Base-by-base conservation (phyloP, 202 grass and related monocot species). In the Setaria italica region DNA sequence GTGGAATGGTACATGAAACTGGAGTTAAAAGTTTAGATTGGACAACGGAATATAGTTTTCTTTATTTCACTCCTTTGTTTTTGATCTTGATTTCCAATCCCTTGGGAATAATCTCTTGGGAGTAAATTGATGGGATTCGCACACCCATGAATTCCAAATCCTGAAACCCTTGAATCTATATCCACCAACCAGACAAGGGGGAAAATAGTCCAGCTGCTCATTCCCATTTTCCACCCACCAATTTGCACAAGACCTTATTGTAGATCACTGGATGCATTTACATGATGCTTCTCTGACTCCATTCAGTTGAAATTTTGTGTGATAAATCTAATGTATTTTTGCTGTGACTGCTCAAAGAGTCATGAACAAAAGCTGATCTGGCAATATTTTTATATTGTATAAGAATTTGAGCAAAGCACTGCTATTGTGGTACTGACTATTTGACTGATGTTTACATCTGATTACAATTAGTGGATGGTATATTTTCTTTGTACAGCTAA, bases 201-300 rank as follows among this genome's bases (percentile, higher is more conserved):
- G 12, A 13, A 11, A 49, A 19, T 56, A 59, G 11, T 29, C 11
- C 15, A 73, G 37, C 4, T 59, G 7, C 4, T 49, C 9, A 17
- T 86, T 88, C 41, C 3, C 49, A 80, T 84, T 80, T 17, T 16
- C 16, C 2, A 11, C 29, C 49, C 15, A 59, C 67, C 4, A 63
- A 77, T 62, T 77, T 50, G 21, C 64, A 62, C 12, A 47, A 71
- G 39, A 66, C 46, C 75, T 69, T 16, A 34, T 8, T 74, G 25
- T 56, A 84, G 8, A 66, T 39, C 62, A 85, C 59, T 81, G 1
- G 32, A 53, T 81, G 37, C 14, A 80, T 53, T 62, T 30, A 85
- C 30, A 41, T 60, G 15, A 69, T 68, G 5, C 15, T 43, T 82
- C 43, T 19, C 9, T 14, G 62, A 54, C 20, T 34, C 2, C 33